Evolutionary conservation across 108 stramenopile species (phyloP), one percentile per base, ranked within the genome.

Genomic region (Pseudonitzschia pungens): DNA sequence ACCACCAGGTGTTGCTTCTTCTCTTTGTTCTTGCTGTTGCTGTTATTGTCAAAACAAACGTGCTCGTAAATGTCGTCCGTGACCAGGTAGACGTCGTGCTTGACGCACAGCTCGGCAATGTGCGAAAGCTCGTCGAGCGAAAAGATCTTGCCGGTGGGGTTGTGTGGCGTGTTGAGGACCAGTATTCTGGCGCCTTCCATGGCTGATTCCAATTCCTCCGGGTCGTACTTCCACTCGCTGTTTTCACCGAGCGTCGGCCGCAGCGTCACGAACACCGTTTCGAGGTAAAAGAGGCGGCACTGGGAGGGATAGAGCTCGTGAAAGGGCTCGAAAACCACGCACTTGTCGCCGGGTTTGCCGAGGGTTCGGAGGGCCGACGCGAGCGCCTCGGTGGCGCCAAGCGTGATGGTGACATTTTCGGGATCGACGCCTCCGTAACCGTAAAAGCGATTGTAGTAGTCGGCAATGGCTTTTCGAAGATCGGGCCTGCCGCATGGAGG

Each of bases 101-200:
- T 65, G 27, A 77, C 33, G 68, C 87, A 88, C 29, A 87, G 69
- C 7, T 76, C 50, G 8, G 83, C 81, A 58, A 98, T 89, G 56
- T 71, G 74, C 50, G 84, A 72, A 45, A 98, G 71, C 78, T 98
- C 96, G 16, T 81, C 69, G 26, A 57, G 42, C 3, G 84, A 70
- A 65, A 96, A 97, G 22, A 95, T 87, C 76, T 95, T 95, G 50
- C 94, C 97, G 42, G 97, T 97, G 4, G 97, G 97, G 72, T 98
- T 98, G 89, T 98, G 97, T 0, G 97, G 96, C 15, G 94, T 88
- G 85, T 98, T 98, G 52, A 98, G 53, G 11, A 98, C 72, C 56
- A 97, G 68, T 22, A 91, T 81, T 33, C 74, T 83, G 14, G 89
- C 83, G 66, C 77, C 78, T 31, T 29, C 36, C 14, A 89, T 50